Evolutionary conservation across 1,139 yeast species (phyloP).

Genomic region (Geotrichum cucujoidarum): DNA sequence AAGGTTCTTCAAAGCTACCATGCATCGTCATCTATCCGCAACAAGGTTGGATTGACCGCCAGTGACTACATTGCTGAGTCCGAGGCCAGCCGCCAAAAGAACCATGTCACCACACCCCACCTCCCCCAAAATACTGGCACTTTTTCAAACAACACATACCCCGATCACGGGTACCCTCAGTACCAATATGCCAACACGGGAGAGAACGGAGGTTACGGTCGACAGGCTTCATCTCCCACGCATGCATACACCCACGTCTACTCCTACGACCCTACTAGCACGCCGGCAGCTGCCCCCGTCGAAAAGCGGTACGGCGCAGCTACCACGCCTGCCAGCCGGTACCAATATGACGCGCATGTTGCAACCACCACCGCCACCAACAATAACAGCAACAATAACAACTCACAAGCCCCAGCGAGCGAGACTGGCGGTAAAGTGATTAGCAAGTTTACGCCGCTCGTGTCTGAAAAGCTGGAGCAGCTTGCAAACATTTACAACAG

Average conservation of each 20-base stretch:
- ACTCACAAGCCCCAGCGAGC: constrained; percentile 26
- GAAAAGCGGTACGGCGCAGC: constrained; percentile 2
- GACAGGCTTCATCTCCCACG: constrained; percentile 30
- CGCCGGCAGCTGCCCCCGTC: constrained; percentile 11
- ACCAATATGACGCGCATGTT: not conserved
- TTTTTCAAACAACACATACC: constrained; percentile 1
- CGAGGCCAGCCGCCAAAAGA: constrained; percentile 31
- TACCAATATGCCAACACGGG: constrained; percentile 8
- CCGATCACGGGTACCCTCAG: constrained; percentile 16
- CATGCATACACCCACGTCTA: constrained; percentile 17
- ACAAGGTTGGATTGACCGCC: constrained; percentile 67
- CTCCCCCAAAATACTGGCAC: constrained; percentile 14
- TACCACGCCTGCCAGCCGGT: constrained; percentile 11
- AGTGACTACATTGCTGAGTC: constrained; percentile 60
- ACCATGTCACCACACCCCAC: constrained; percentile 15
- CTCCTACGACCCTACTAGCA: constrained; percentile 16
- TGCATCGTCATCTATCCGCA: constrained; percentile 65
- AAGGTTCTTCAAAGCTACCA: constrained; percentile 67
- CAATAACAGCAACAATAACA: constrained; percentile 41
- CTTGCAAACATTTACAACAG: constrained; percentile 53
- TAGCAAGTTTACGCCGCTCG: constrained; percentile 37
- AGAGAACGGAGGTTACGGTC: constrained; percentile 15
- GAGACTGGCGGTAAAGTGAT: constrained; percentile 8
- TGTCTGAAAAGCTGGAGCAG: constrained; percentile 47
- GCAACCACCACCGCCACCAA: constrained; percentile 34